Evolutionary conservation across 495 filamentous ascomycete species (phyloP).

Genomic region (Trichoderma reesei): DNA sequence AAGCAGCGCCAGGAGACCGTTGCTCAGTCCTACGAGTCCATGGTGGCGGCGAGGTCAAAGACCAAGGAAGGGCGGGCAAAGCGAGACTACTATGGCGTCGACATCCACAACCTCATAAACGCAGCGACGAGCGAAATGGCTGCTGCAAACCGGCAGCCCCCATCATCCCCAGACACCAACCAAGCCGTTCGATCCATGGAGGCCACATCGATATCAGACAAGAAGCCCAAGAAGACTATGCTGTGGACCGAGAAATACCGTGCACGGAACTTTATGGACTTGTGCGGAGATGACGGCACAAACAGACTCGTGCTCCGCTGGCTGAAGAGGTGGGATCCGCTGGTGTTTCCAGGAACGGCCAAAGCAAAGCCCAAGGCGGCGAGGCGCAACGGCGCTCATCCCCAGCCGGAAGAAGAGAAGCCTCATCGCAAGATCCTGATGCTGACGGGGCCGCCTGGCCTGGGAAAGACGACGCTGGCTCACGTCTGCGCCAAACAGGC

Average conservation of each 20-base stretch:
- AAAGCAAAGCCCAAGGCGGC: slow-evolving; percentile 37
- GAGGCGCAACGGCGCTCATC: slow-evolving; percentile 27
- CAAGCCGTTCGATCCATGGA: slow-evolving; percentile 28
- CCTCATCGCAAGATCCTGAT: slow-evolving; percentile 78
- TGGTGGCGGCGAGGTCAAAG: slow-evolving; percentile 60
- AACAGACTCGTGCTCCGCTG: slow-evolving; percentile 86
- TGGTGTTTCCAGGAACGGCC: slow-evolving; percentile 72
- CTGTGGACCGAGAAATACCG: slow-evolving; percentile 91
- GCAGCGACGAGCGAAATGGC: slow-evolving; percentile 44
- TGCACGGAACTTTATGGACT: slow-evolving; percentile 80
- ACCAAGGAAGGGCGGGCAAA: slow-evolving; percentile 61
- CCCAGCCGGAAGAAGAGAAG: slow-evolving; percentile 48
- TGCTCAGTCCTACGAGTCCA: slow-evolving; percentile 51
- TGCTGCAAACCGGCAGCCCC: slow-evolving; percentile 14
- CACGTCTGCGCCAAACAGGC: slow-evolving; percentile 94
- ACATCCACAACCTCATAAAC: slow-evolving; percentile 75
- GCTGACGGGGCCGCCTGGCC: slow-evolving; percentile 79
- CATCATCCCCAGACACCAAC: slow-evolving; percentile 14
- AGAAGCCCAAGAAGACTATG: slow-evolving; percentile 37
- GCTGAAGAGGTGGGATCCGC: slow-evolving; percentile 87
- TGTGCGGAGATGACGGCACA: slow-evolving; percentile 89
- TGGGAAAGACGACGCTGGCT: slow-evolving; percentile 93
- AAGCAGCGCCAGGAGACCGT: slow-evolving; percentile 37
- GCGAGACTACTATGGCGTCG: slow-evolving; percentile 81
- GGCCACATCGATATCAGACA: slow-evolving; percentile 24